Percentiles rank a stretch among this genome's conserved stretches.
These are phyloP conservation scores for Paramecium sexaurelia DNA, from an alignment of 73 alveolate genomes.

Conservation along the genomic window DNA sequence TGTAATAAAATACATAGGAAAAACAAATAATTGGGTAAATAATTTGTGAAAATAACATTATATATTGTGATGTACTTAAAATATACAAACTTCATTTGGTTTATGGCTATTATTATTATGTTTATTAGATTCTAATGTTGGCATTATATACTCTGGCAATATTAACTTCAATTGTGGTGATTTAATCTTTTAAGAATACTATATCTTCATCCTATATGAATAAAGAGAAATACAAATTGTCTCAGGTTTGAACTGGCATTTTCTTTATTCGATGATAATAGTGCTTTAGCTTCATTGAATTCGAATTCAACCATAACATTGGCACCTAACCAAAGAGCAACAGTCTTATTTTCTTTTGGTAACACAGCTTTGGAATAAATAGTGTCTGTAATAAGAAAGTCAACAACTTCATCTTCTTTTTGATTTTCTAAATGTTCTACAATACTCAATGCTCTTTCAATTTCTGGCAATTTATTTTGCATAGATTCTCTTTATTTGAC, in stretches of 20 bases:
- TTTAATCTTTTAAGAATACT: constrained; percentile 88
- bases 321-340: constrained; percentile 96
- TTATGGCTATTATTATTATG: constrained; percentile 52
- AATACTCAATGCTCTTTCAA: constrained; percentile 88
- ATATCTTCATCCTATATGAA: constrained; percentile 78
- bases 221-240: constrained; percentile 66
- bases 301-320: constrained; percentile 94
- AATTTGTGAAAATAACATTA: neutral
- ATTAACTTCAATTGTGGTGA: constrained; percentile 93
- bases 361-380: constrained; percentile 92
- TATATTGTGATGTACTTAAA: neutral
- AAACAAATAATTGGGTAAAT: no score
- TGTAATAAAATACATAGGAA: no score
- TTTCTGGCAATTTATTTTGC: constrained; percentile 91
- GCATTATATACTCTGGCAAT: constrained; percentile 92
- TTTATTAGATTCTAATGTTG: constrained; percentile 73
- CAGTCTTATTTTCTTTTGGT: constrained; percentile 83
- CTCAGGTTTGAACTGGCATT: constrained; percentile 81
- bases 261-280: constrained; percentile 79
- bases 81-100: neutral
- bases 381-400: constrained; percentile 89
- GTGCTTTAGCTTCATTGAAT: constrained; percentile 84
- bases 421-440: constrained; percentile 74
- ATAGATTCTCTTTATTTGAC: constrained; percentile 82
- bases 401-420: constrained; percentile 76